Evolutionary conservation across 2,329 filamentous ascomycete genomes (phyloP).

Genomic region (Colletotrichum agaves): DNA sequence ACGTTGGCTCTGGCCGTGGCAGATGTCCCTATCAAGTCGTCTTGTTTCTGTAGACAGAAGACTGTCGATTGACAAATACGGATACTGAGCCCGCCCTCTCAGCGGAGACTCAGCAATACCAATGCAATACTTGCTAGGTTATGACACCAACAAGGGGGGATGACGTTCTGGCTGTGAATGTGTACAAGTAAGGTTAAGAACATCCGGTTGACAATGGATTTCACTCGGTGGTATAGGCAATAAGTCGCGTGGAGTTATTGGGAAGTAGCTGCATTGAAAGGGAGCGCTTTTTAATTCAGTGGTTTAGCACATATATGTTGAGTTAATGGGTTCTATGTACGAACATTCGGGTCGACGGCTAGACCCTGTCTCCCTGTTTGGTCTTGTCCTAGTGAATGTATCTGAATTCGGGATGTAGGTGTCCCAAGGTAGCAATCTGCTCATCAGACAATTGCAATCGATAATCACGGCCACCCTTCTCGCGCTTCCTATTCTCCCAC

Average conservation of each 20-base stretch:
- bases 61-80: slow-evolving; percentile 35
- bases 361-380: too few species aligned
- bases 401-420: slow-evolving; percentile 42
- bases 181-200: background rate
- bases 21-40: slow-evolving; percentile 67
- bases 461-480: slow-evolving; percentile 40
- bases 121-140: slow-evolving; percentile 10
- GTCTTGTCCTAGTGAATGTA: slow-evolving; percentile 40
- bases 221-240: too few species aligned
- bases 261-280: too few species aligned
- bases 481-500: slow-evolving; percentile 43
- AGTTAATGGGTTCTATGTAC: too few species aligned
- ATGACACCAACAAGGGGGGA: slow-evolving; percentile 1
- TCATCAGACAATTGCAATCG: slow-evolving; percentile 37
- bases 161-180: background rate
- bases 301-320: too few species aligned
- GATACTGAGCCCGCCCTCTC: slow-evolving; percentile 32
- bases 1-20: slow-evolving; percentile 63
- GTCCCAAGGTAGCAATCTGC: slow-evolving; percentile 40
- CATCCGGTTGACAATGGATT: background rate
- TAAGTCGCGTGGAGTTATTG: too few species aligned
- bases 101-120: slow-evolving; percentile 28
- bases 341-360: too few species aligned
- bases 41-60: slow-evolving; percentile 61
- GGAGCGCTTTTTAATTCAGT: too few species aligned